phyloP scores from a whole-genome alignment of 192 early-diverging fungal genomes.

The Coemansia sp. region DNA sequence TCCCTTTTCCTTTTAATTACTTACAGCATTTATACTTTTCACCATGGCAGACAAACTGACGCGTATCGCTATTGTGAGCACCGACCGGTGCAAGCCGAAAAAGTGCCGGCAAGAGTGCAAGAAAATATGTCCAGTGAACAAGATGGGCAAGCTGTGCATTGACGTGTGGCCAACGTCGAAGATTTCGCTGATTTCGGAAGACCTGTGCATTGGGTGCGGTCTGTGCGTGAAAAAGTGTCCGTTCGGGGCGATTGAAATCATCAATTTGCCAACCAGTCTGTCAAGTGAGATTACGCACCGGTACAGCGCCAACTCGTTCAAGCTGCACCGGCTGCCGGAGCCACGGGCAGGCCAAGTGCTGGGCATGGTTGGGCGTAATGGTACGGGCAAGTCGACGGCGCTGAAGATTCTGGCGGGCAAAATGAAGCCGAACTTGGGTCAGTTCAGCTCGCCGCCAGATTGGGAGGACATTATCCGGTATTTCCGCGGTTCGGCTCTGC shows the following conservation, averaged over 20 bases:
- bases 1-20: slow-evolving; percentile 6
- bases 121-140: slow-evolving; percentile 90
- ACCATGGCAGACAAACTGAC: slow-evolving; percentile 84
- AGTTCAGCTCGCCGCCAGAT: slow-evolving; percentile 81
- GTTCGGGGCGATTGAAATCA: slow-evolving; percentile 93
- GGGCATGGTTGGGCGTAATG: slow-evolving; percentile 97
- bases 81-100: slow-evolving; percentile 98
- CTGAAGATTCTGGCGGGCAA: slow-evolving; percentile 91
- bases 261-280: slow-evolving; percentile 96
- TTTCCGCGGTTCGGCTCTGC: slow-evolving; percentile 95
- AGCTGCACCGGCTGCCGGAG: slow-evolving; percentile 92
- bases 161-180: slow-evolving; percentile 83
- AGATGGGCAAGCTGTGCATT: slow-evolving; percentile 97
- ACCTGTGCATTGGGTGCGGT: slow-evolving; percentile 96
- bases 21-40: background rate
- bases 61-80: slow-evolving; percentile 90
- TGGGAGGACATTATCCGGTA: slow-evolving; percentile 96
- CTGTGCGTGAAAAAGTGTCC: slow-evolving; percentile 98
- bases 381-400: slow-evolving; percentile 92
- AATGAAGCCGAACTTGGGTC: slow-evolving; percentile 94
- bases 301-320: slow-evolving; percentile 96
- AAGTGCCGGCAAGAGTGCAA: slow-evolving; percentile 99
- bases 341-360: slow-evolving; percentile 96
- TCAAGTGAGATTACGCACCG: slow-evolving; percentile 94
- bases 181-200: slow-evolving; percentile 92